A percentile compares a stretch with the other conserved stretches of the same genome.
phyloP scores from a whole-genome alignment of 2,329 filamentous ascomycete species.

The Furcasterigmium sp. region DNA sequence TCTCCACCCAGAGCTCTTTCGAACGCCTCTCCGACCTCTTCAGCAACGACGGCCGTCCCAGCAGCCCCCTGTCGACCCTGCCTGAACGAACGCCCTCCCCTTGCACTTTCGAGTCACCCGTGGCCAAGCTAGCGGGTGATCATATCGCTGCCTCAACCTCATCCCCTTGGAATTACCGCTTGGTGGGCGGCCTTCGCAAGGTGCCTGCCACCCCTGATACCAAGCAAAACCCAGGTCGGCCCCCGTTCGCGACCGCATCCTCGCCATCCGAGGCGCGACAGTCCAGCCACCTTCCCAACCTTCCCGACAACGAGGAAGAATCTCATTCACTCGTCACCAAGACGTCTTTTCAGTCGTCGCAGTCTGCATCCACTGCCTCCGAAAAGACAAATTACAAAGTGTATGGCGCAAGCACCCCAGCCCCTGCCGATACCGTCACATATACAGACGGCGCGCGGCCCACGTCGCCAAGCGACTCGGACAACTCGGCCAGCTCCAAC shows the following conservation, averaged over 20 bases:
- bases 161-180: constrained; percentile 47
- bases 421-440: constrained; percentile 25
- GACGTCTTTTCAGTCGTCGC: constrained; percentile 19
- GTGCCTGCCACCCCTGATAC: constrained; percentile 38
- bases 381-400: constrained; percentile 51
- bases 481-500: constrained; percentile 28
- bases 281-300: constrained; percentile 17
- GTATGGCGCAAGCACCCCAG: constrained; percentile 41
- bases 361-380: constrained; percentile 31
- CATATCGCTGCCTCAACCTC: constrained; percentile 17
- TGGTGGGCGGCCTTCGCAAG: constrained; percentile 50
- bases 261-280: constrained; percentile 17
- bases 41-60: constrained; percentile 31
- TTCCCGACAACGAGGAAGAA: neutral
- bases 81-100: constrained; percentile 37
- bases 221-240: constrained; percentile 29
- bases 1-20: constrained; percentile 44
- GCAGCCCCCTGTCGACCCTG: constrained; percentile 43
- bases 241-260: constrained; percentile 8
- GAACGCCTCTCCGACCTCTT: constrained; percentile 34
- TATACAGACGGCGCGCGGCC: constrained; percentile 34
- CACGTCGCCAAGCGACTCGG: constrained; percentile 32
- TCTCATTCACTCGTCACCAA: constrained; percentile 13
- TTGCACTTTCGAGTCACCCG: constrained; percentile 25
- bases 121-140: constrained; percentile 28